Evolutionary conservation across 305 asterid genomes (phyloP).

Genomic region (Solanum hybrid): DNA sequence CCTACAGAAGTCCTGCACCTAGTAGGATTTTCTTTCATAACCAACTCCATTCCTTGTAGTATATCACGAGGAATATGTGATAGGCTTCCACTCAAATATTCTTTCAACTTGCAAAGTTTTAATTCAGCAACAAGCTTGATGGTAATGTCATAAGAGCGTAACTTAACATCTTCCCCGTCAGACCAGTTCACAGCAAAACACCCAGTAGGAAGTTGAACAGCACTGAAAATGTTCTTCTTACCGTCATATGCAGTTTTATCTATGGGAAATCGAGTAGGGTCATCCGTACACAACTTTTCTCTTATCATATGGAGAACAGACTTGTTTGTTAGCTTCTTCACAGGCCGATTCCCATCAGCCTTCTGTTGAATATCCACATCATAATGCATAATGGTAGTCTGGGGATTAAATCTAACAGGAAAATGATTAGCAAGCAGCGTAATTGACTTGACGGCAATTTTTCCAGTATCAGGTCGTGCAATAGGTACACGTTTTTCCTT

Average conservation of each 20-base stretch:
- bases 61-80: constrained; percentile 47
- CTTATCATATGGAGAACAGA: constrained; percentile 30
- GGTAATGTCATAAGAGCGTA: constrained; percentile 21
- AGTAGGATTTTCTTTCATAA: constrained; percentile 63
- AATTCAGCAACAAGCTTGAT: constrained; percentile 40
- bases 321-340: constrained; percentile 25
- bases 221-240: constrained; percentile 59
- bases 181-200: constrained; percentile 22
- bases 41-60: constrained; percentile 58
- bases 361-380: constrained; percentile 37
- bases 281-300: constrained; percentile 31
- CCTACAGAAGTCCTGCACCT: constrained; percentile 29
- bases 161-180: constrained; percentile 26
- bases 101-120: constrained; percentile 41
- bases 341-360: constrained; percentile 22
- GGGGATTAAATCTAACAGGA: constrained; percentile 39
- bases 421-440: constrained; percentile 48
- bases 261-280: constrained; percentile 36
- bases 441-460: constrained; percentile 21
- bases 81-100: constrained; percentile 30
- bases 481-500: constrained; percentile 26
- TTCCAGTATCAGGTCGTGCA: constrained; percentile 41
- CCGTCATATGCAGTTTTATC: constrained; percentile 53
- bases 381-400: constrained; percentile 40
- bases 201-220: constrained; percentile 35